Percentiles rank a stretch among this genome's conserved stretches.
These are phyloP conservation scores for Aspergillus texensis DNA, from an alignment of 2,329 filamentous ascomycete species.

Conservation along the genomic window DNA sequence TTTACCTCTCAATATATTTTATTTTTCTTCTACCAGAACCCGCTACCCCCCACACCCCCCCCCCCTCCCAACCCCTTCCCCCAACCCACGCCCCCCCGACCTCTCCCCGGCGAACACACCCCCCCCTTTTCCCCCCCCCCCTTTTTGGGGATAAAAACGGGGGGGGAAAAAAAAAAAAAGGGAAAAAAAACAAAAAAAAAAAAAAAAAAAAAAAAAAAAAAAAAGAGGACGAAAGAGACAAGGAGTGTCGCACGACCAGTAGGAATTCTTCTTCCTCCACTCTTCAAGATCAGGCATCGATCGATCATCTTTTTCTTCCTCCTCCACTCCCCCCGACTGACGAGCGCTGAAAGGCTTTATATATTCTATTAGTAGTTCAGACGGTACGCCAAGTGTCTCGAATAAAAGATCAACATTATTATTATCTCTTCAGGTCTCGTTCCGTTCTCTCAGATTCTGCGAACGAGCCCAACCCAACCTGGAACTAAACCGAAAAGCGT, in stretches of 20 bases:
- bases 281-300: neutral
- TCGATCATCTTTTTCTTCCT: slow-evolving; percentile 6
- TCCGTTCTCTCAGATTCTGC: neutral
- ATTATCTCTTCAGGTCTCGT: neutral
- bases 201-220: slow-evolving; percentile 10
- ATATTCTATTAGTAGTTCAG: neutral
- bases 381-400: neutral
- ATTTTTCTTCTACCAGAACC: too few species aligned
- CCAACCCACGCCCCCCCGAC: too few species aligned
- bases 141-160: too few species aligned
- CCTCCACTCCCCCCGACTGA: neutral
- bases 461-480: neutral
- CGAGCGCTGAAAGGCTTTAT: neutral
- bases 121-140: too few species aligned
- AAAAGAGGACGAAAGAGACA: slow-evolving; percentile 4
- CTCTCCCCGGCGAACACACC: too few species aligned
- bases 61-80: too few species aligned
- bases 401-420: neutral
- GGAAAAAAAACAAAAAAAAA: slow-evolving; percentile 11
- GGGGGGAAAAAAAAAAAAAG: slow-evolving; percentile 3
- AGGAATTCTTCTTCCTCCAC: neutral
- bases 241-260: neutral
- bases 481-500: neutral
- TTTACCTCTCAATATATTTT: too few species aligned
- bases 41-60: too few species aligned